Percentiles rank a stretch among this genome's conserved stretches.
phyloP scores from a whole-genome alignment of 352 stramenopile genomes.

The Phytophthora vignae region DNA sequence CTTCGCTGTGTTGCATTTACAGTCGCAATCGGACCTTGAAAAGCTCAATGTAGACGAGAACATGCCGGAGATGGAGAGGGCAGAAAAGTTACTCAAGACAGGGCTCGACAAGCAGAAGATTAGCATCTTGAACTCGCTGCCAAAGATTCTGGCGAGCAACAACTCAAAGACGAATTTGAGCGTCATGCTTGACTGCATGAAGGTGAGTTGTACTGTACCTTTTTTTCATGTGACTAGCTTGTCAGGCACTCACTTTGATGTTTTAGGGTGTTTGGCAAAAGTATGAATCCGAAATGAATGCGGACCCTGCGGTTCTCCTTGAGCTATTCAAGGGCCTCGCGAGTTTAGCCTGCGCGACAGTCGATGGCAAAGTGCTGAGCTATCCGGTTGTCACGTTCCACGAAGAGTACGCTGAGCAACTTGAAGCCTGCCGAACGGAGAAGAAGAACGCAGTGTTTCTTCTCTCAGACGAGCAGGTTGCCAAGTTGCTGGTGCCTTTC shows the following conservation, averaged over 20 bases:
- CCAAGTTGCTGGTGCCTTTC: constrained; percentile 76
- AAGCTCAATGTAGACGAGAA: constrained; percentile 90
- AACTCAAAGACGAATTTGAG: constrained; percentile 78
- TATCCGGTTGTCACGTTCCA: constrained; percentile 66
- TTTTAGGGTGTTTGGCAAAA: constrained; percentile 72
- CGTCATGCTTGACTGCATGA: constrained; percentile 76
- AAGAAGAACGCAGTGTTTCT: constrained; percentile 73
- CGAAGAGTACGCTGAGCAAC: constrained; percentile 65
- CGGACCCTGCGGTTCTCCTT: constrained; percentile 51
- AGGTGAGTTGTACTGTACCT: constrained; percentile 54
- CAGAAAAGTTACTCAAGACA: constrained; percentile 78
- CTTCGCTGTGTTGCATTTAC: background rate
- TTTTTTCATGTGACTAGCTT: background rate
- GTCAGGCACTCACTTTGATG: background rate
- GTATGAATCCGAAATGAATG: constrained; percentile 59
- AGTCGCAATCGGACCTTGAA: constrained; percentile 86
- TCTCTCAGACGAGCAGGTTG: constrained; percentile 77
- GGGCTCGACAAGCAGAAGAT: constrained; percentile 86
- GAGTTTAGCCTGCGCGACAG: constrained; percentile 63
- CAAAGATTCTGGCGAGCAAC: constrained; percentile 76
- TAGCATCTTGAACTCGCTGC: constrained; percentile 71
- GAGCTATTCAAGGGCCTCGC: constrained; percentile 73
- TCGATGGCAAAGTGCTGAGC: constrained; percentile 75
- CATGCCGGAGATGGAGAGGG: constrained; percentile 81
- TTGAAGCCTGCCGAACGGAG: constrained; percentile 57